Percentiles rank a stretch among this genome's conserved stretches.
Evolutionary conservation across 2,329 filamentous ascomycete species (phyloP).

Genomic region (Cryoendolithus antarcticus): DNA sequence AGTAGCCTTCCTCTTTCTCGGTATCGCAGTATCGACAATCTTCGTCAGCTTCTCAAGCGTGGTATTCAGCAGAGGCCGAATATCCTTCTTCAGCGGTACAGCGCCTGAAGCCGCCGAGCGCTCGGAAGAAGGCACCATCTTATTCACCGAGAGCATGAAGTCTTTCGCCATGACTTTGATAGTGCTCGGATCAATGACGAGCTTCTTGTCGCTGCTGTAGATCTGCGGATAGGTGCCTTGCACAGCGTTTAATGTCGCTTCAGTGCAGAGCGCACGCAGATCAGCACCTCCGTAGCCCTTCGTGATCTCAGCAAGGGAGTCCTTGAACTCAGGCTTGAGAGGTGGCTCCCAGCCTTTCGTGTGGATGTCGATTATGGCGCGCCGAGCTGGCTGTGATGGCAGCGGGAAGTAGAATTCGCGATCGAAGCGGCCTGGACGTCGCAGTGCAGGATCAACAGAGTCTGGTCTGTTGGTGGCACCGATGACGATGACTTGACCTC

Average conservation of each 20-base stretch:
- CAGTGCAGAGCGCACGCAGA: conserved; percentile 83
- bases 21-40: conserved; percentile 58
- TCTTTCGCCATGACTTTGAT: conserved; percentile 85
- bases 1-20: conserved; percentile 73
- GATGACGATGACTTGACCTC: conserved; percentile 95
- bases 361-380: conserved; percentile 86
- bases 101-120: conserved; percentile 77
- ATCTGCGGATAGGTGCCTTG: conserved; percentile 95
- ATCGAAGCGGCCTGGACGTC: conserved; percentile 88
- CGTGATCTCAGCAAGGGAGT: conserved; percentile 71
- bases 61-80: conserved; percentile 68
- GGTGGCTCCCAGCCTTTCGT: conserved; percentile 81
- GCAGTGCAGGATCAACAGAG: conserved; percentile 86
- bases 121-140: conserved; percentile 90
- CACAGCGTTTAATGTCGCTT: conserved; percentile 89
- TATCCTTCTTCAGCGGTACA: conserved; percentile 61
- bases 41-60: conserved; percentile 59
- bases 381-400: conserved; percentile 66
- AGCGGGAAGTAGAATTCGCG: conserved; percentile 96
- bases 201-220: conserved; percentile 78
- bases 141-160: conserved; percentile 94
- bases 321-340: conserved; percentile 65
- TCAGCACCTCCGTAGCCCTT: conserved; percentile 97
- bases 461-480: conserved; percentile 96
- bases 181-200: conserved; percentile 71